Base-by-base conservation (phyloP, 2,329 filamentous ascomycete species). In the Arthrocladium fulminans region DNA sequence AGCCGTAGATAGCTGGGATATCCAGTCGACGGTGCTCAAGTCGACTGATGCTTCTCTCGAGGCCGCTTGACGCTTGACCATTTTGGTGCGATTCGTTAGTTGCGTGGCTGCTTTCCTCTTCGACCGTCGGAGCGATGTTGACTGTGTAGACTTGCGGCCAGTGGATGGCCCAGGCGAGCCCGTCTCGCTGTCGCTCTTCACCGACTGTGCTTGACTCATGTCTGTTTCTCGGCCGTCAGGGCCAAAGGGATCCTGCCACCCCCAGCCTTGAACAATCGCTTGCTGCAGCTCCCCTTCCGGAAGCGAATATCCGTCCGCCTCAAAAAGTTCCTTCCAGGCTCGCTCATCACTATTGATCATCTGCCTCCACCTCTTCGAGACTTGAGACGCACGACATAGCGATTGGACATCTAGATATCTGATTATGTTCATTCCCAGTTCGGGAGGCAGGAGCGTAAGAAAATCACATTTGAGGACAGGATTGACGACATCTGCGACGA, bases 381-480 rank as follows among this genome's bases (percentile, higher is more conserved):
- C 92, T 60, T 92, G 89, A 1, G 92, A 86, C 9, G 89, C 88
- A 53, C 82, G 84, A 64, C 89, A 96, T 59, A 97, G 81, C 58
- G 90, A 92, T 58, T 81, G 80, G 48, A 85, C 76, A 61, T 95
- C 86, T 15, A 98, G 79, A 61, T 90, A 94, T 23, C 85, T 84
- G 10, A 96, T 76, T 43, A 97, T 83, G 58, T 95, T 86, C 17
- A 95, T 78, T 48, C 86, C 86, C 17, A 98, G 76, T 65, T 98
- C 92, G 0, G 85, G 72, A 1, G 92, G 92, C 1, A 98, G 74
- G 51, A 87, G 79, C 53, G 80, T 79, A 43, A 98, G 71, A 54
- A 97, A 96, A 63, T 98, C 92, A 62, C 88, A 94, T 65, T 95
- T 96, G 49, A 98, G 69, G 0, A 90, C 88, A 6, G 92, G 92